Conservation (phyloP, 2,329 filamentous ascomycete genomes). For the Ophiocordyceps unilateralis region DNA sequence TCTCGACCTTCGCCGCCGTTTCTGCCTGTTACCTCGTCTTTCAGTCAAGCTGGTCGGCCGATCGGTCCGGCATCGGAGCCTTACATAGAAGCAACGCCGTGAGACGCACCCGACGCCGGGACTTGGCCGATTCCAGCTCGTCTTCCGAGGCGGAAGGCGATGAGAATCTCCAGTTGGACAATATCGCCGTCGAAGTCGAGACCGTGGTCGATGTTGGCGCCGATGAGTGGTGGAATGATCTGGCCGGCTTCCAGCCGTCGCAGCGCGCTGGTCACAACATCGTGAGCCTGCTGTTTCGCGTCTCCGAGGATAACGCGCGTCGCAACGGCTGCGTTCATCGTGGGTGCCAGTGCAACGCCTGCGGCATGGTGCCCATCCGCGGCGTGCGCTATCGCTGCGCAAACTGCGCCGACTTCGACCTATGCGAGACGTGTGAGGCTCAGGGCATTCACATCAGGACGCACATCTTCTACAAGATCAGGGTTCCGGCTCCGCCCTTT, state of each 20-base stretch:
- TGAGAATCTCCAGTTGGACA: constrained; percentile 22
- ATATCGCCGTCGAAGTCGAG: constrained; percentile 19
- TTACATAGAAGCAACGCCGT: constrained; percentile 53
- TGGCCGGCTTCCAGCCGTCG: constrained; percentile 18
- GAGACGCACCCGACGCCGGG: constrained; percentile 27
- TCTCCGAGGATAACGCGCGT: constrained; percentile 82
- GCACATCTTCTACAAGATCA: constrained; percentile 93
- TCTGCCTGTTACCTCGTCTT: constrained; percentile 44
- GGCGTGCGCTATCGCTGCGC: constrained; percentile 87
- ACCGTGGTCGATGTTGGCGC: constrained; percentile 22
- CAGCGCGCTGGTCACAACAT: constrained; percentile 57
- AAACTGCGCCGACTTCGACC: constrained; percentile 90
- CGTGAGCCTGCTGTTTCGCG: constrained; percentile 72
- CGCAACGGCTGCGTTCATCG: constrained; percentile 82
- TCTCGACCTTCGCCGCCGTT: constrained; percentile 37
- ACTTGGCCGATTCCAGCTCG: constrained; percentile 23
- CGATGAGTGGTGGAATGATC: constrained; percentile 36
- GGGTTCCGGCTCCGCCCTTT: constrained; percentile 72
- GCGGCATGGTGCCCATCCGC: constrained; percentile 72
- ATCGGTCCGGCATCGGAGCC: constrained; percentile 11
- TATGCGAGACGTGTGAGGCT: constrained; percentile 86
- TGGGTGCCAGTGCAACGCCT: constrained; percentile 82
- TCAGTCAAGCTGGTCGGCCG: constrained; percentile 12
- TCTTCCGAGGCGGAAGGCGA: constrained; percentile 24
- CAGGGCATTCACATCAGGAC: constrained; percentile 66